Evolutionary conservation across 768 basidiomycete species (phyloP).

Genomic region (Tubosaeta sp.): DNA sequence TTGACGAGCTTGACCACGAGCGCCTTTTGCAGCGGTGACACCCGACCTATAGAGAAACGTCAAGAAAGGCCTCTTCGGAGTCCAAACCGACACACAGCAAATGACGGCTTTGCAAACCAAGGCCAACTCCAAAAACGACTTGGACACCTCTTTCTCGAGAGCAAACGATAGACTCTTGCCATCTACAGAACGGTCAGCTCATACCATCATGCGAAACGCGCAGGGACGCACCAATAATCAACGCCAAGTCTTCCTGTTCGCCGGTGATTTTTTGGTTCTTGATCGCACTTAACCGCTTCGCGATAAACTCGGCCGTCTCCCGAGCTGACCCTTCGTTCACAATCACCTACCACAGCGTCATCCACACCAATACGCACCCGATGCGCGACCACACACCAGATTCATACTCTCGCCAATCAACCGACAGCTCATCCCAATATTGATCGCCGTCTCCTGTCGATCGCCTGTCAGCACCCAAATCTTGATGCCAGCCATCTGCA

Average conservation of each 20-base stretch:
- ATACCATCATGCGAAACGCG: not conserved
- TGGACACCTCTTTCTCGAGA: conserved; percentile 87
- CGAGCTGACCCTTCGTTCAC: conserved; percentile 85
- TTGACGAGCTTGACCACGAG: conserved; percentile 98
- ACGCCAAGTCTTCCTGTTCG: conserved; percentile 90
- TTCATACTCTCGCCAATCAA: conserved; percentile 99
- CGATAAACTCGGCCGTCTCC: conserved; percentile 82
- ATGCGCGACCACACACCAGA: conserved; percentile 46
- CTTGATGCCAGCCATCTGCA: conserved; percentile 99
- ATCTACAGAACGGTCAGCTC: conserved; percentile 44
- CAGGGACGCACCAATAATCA: conserved; percentile 71
- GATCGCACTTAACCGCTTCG: conserved; percentile 85
- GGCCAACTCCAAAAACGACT: conserved; percentile 88
- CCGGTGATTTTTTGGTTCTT: conserved; percentile 89
- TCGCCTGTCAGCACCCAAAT: conserved; percentile 99
- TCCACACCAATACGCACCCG: not conserved
- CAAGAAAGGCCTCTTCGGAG: not conserved
- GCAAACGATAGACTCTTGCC: conserved; percentile 94
- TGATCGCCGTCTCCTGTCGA: conserved; percentile 98
- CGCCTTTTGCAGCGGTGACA: conserved; percentile 96
- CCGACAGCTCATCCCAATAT: conserved; percentile 96
- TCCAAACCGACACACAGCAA: conserved; percentile 61
- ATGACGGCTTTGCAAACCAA: conserved; percentile 99
- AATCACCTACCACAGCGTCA: conserved; percentile 58
- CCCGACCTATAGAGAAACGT: conserved; percentile 61